Evolutionary conservation across 352 stramenopile species (phyloP), one percentile per base, ranked within the genome.

Genomic region (Pythium vanterpoolii): DNA sequence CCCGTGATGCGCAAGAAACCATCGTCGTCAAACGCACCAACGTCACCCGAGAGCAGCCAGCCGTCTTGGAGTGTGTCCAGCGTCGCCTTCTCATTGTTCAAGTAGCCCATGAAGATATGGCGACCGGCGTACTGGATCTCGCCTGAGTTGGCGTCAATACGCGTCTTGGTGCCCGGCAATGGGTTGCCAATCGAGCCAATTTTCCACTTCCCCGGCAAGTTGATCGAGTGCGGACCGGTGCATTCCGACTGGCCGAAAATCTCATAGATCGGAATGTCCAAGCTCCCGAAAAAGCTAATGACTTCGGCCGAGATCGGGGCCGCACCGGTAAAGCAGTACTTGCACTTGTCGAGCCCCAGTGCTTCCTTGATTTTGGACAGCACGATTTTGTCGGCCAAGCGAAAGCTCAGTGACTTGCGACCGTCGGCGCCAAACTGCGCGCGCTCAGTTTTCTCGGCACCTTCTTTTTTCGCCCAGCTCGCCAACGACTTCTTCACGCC

Each of bases 1-100:
- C 95, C 95, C n/a, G 95, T 98, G 60, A 98, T 98, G 42, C 68
- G 77, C 77, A 98, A 86, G 70, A 98, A 98, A 14, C 93, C 89
- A 38, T 93, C 74, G 30, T 89, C 75, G 57, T 97, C 93, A 24
- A 97, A 82, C 55, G 89, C 83, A n/a, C 87, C 95, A 38, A 90
- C 94, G 65, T 98, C 96, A 19, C 96, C 96, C 23, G 89, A 96
- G 73, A 98, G 90, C 27, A 98, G 69, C 84, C 85, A 98, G 14
- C 96, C 96, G 1, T 98, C 86, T 1, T 98, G 92, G 47, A 98
- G 95, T 47, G 93, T 89, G 0, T 90, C 84, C 49, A 89, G 90
- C 10, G 86, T 95, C 60, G 80, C 72, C 58, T 83, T 50, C 60
- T 93, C 83, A 55, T 69, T 62, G 61, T 90, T 93, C 40, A 96